Conservation (phyloP, 441 rosid genomes). For the Geranium incanum region DNA sequence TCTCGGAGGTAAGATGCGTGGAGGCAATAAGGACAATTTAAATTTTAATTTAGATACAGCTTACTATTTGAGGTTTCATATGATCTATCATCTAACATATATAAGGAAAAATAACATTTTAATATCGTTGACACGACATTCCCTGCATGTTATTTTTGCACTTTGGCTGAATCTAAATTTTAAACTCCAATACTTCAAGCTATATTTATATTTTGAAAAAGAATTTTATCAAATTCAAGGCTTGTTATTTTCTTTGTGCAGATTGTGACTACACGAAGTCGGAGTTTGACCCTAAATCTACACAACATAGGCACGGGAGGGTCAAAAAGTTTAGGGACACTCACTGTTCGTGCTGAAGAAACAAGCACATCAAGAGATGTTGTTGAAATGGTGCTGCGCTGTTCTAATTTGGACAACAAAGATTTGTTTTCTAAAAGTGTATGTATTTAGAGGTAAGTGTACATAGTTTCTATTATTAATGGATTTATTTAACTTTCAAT, state of each 20-base stretch:
- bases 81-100: not conserved
- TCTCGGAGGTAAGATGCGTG: slow-evolving; percentile 49
- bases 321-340: slow-evolving; percentile 42
- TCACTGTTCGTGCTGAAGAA: slow-evolving; percentile 68
- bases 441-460: slow-evolving; percentile 21
- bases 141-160: not conserved
- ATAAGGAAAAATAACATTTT: not conserved
- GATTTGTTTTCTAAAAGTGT: slow-evolving; percentile 77
- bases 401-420: slow-evolving; percentile 53
- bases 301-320: slow-evolving; percentile 29
- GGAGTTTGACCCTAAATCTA: slow-evolving; percentile 43
- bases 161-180: not conserved
- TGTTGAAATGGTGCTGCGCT: slow-evolving; percentile 43
- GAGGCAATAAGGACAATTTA: not conserved
- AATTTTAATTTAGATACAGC: not conserved
- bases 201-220: not conserved
- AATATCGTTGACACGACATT: not conserved
- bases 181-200: not conserved
- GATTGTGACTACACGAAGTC: slow-evolving; percentile 55
- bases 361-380: slow-evolving; percentile 45
- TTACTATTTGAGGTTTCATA: not conserved
- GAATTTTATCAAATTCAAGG: not conserved
- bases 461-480: not conserved
- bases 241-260: slow-evolving; percentile 19
- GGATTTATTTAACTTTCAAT: slow-evolving; percentile 10